phyloP scores from a whole-genome alignment of 164 flowering plant genomes.

The Stephania japonica region DNA sequence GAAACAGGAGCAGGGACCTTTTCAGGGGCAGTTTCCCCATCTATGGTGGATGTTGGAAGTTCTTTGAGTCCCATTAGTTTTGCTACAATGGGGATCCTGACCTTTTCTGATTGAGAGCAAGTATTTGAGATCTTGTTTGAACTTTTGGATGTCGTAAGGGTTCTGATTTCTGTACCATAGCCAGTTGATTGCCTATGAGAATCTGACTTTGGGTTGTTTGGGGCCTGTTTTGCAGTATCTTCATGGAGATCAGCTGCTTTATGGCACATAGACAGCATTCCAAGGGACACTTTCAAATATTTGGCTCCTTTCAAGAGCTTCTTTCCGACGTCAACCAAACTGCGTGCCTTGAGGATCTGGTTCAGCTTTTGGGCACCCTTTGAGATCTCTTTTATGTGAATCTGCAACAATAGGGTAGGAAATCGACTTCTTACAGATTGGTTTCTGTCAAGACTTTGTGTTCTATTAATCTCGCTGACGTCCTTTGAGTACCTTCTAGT shows the following conservation, averaged over 20 bases:
- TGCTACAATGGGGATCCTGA: slow-evolving; percentile 73
- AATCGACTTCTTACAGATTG: slow-evolving; percentile 21
- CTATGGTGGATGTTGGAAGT: slow-evolving; percentile 30
- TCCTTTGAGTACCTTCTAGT: slow-evolving; percentile 32
- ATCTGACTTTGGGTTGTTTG: slow-evolving; percentile 14
- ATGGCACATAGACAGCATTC: slow-evolving; percentile 33
- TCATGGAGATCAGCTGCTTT: slow-evolving; percentile 18
- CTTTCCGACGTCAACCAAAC: slow-evolving; percentile 61
- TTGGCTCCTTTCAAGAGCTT: slow-evolving; percentile 72
- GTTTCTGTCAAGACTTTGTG: slow-evolving; percentile 16
- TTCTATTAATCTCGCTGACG: slow-evolving; percentile 23
- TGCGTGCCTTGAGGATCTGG: slow-evolving; percentile 60
- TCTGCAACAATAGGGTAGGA: slow-evolving; percentile 37
- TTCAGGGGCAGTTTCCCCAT: slow-evolving; percentile 12
- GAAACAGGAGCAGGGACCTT: slow-evolving; percentile 7
- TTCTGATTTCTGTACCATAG: slow-evolving; percentile 20
- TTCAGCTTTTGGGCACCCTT: slow-evolving; percentile 71
- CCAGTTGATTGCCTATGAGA: slow-evolving; percentile 44
- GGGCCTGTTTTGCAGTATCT: slow-evolving; percentile 17
- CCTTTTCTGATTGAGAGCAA: slow-evolving; percentile 37
- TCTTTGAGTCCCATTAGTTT: slow-evolving; percentile 90
- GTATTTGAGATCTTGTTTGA: slow-evolving; percentile 21
- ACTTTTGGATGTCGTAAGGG: slow-evolving; percentile 19
- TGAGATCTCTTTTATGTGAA: slow-evolving; percentile 65
- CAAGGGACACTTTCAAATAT: slow-evolving; percentile 74